Evolutionary conservation across 495 filamentous ascomycete species (phyloP).

Genomic region (Hypoxylon cercidicola): DNA sequence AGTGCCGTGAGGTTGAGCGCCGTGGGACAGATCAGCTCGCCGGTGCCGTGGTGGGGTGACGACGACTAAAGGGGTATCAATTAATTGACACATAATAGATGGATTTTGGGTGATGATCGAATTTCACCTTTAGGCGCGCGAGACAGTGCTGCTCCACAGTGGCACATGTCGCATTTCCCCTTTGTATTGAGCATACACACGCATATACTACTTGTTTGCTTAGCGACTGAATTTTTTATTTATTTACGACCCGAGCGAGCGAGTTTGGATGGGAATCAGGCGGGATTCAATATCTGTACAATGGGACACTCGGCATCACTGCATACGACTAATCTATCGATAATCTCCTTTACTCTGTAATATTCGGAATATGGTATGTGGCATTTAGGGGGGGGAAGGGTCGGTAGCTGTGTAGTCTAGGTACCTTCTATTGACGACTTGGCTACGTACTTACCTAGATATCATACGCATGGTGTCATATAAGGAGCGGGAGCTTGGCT

Average conservation of each 20-base stretch:
- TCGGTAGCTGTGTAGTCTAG: background rate
- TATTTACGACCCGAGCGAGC: constrained; percentile 25
- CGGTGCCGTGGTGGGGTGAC: constrained; percentile 57
- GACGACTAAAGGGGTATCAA: constrained; percentile 48
- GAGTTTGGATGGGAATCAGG: constrained; percentile 28
- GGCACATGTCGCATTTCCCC: constrained; percentile 4
- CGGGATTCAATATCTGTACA: constrained; percentile 15
- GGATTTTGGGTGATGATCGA: no score
- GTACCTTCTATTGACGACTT: background rate
- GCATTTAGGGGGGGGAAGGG: background rate
- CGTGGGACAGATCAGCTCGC: constrained; percentile 51
- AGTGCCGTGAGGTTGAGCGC: constrained; percentile 59
- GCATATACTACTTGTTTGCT: constrained; percentile 21
- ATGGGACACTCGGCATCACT: constrained; percentile 31
- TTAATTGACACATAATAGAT: background rate
- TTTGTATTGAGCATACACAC: constrained; percentile 23
- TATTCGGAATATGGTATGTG: background rate
- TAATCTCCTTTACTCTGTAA: constrained; percentile 2
- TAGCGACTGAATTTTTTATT: constrained; percentile 23
- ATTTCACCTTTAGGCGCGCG: background rate
- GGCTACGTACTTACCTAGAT: no score
- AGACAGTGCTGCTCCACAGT: constrained; percentile 2
- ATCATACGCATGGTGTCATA: no score
- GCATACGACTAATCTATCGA: constrained; percentile 36
- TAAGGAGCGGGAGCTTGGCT: no score